Evolutionary conservation across 306 rosid species (phyloP).

Genomic region (Corylus americana): DNA sequence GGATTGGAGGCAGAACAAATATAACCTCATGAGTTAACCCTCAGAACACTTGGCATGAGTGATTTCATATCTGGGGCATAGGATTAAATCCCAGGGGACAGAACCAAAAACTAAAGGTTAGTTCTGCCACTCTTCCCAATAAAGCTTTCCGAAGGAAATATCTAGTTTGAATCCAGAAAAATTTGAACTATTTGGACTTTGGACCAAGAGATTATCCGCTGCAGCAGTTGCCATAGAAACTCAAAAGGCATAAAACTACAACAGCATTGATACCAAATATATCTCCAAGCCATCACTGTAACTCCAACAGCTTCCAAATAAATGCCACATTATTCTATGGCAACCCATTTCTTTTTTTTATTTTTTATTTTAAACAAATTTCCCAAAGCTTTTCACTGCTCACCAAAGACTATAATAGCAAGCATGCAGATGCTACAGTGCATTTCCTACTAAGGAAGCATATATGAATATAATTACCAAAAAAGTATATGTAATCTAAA

Average conservation of each 20-base stretch:
- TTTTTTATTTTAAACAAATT: no score
- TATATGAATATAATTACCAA: no score
- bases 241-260: not conserved
- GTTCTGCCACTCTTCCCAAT: not conserved
- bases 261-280: not conserved
- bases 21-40: not conserved
- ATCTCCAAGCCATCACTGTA: not conserved
- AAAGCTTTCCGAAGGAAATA: not conserved
- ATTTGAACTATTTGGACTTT: not conserved
- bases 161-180: not conserved
- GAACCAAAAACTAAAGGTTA: not conserved
- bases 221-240: not conserved
- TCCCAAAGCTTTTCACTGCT: not conserved
- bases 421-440: not conserved
- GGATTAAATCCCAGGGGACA: not conserved
- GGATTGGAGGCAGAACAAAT: not conserved
- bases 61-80: not conserved
- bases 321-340: not conserved
- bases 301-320: not conserved
- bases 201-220: not conserved
- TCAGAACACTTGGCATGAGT: not conserved
- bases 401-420: not conserved
- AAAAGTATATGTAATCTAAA: not conserved
- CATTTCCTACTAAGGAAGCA: not conserved
- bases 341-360: not conserved